Percentiles rank a stretch among this genome's conserved stretches.
Evolutionary conservation across 2,329 filamentous ascomycete species (phyloP).

Genomic region (Colletotrichum cordylinicola): DNA sequence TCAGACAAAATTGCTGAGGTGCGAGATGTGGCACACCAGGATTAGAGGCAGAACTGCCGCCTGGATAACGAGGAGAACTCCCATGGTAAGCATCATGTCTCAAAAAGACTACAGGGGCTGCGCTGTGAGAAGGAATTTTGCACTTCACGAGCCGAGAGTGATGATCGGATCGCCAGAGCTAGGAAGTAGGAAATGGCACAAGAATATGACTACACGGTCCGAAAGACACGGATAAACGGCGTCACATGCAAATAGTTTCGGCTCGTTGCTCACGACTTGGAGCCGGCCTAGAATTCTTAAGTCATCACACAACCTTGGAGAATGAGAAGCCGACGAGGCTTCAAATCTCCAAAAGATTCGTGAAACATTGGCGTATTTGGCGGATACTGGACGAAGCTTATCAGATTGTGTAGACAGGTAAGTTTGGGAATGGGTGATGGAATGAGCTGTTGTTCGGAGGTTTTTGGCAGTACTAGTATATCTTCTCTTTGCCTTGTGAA

Average conservation of each 20-base stretch:
- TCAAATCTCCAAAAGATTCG: background rate
- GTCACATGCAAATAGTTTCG: background rate
- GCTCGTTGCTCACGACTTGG: background rate
- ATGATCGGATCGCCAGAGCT: background rate
- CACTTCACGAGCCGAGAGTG: background rate
- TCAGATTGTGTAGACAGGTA: background rate
- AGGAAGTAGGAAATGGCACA: background rate
- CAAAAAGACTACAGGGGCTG: background rate
- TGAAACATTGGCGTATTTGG: background rate
- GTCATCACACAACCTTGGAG: background rate
- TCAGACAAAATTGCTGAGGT: background rate
- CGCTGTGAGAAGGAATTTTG: background rate
- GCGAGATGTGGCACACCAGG: background rate
- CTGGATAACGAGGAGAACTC: background rate
- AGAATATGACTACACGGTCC: background rate
- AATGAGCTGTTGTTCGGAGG: background rate
- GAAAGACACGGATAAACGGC: background rate
- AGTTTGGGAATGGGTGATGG: background rate
- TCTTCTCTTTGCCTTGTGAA: background rate
- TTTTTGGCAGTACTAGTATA: background rate
- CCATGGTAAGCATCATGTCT: background rate
- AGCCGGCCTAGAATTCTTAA: accelerated
- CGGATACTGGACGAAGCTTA: background rate
- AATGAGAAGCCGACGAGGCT: background rate
- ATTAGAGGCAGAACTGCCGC: background rate